Evolutionary conservation across 2,329 filamentous ascomycete species (phyloP).

Genomic region (Septoria linicola): DNA sequence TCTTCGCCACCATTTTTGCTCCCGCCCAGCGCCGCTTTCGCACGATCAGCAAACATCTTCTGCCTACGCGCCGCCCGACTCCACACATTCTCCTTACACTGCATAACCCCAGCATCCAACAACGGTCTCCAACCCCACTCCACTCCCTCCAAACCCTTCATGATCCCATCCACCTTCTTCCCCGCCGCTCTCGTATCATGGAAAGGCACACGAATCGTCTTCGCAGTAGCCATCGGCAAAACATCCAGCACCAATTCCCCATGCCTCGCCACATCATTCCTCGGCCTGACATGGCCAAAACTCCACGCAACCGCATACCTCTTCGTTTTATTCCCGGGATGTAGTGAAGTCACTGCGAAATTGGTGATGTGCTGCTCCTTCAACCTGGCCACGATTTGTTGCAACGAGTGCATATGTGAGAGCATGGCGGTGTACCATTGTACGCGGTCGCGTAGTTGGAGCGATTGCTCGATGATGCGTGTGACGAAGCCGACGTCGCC

Average conservation of each 20-base stretch:
- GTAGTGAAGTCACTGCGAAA: constrained; percentile 76
- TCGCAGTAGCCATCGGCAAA: constrained; percentile 51
- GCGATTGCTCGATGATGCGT: constrained; percentile 69
- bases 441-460: constrained; percentile 59
- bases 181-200: constrained; percentile 36
- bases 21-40: constrained; percentile 31
- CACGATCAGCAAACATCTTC: constrained; percentile 29
- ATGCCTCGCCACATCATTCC: constrained; percentile 41
- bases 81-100: constrained; percentile 73
- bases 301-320: constrained; percentile 91
- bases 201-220: constrained; percentile 42
- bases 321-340: constrained; percentile 74
- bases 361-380: constrained; percentile 64
- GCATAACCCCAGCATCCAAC: constrained; percentile 58
- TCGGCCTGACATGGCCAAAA: constrained; percentile 66
- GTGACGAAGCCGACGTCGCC: constrained; percentile 75
- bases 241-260: constrained; percentile 33
- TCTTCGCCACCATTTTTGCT: constrained; percentile 34
- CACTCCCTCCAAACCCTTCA: constrained; percentile 57
- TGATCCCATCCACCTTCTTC: constrained; percentile 46
- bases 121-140: constrained; percentile 63
- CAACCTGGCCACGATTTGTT: constrained; percentile 60
- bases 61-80: constrained; percentile 68
- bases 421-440: constrained; percentile 93
- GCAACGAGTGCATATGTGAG: constrained; percentile 71